phyloP scores from a whole-genome alignment of 257 asterid species.

The Petrea volubilis region DNA sequence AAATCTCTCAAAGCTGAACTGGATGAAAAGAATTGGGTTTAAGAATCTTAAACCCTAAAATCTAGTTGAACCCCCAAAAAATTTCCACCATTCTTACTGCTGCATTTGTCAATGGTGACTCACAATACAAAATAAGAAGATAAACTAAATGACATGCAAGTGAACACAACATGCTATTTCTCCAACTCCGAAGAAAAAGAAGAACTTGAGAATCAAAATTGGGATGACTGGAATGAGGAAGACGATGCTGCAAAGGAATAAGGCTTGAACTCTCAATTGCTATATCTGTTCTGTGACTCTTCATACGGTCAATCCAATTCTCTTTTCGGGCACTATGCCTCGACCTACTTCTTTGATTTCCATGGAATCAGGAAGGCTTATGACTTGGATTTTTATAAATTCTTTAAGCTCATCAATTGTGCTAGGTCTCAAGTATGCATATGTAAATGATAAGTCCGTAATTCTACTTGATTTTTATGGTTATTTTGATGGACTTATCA shows the following conservation, averaged over 20 bases:
- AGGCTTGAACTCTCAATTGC: conserved; percentile 17
- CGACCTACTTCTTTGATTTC: conserved; percentile 65
- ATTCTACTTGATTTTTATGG: no score
- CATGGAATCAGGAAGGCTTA: conserved; percentile 31
- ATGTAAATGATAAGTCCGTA: no score
- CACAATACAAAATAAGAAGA: conserved; percentile 23
- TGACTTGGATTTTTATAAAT: conserved; percentile 72
- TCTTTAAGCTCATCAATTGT: conserved; percentile 85
- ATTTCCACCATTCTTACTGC: neutral
- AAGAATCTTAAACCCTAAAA: neutral
- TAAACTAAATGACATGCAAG: neutral
- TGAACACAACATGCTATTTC: neutral
- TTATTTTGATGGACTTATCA: no score
- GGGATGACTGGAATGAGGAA: conserved; percentile 57
- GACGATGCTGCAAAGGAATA: conserved; percentile 34
- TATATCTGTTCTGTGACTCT: conserved; percentile 79
- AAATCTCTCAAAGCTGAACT: conserved; percentile 1
- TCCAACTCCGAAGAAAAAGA: conserved; percentile 46
- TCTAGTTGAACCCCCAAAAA: neutral
- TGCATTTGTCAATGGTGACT: conserved; percentile 32
- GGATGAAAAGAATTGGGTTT: conserved; percentile 31
- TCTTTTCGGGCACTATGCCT: conserved; percentile 73
- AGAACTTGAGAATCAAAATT: conserved; percentile 39
- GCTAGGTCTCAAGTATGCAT: conserved; percentile 76
- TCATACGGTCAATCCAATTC: conserved; percentile 35